Evolutionary conservation across 2,329 filamentous ascomycete species (phyloP).

Genomic region (Fusarium multiceps): DNA sequence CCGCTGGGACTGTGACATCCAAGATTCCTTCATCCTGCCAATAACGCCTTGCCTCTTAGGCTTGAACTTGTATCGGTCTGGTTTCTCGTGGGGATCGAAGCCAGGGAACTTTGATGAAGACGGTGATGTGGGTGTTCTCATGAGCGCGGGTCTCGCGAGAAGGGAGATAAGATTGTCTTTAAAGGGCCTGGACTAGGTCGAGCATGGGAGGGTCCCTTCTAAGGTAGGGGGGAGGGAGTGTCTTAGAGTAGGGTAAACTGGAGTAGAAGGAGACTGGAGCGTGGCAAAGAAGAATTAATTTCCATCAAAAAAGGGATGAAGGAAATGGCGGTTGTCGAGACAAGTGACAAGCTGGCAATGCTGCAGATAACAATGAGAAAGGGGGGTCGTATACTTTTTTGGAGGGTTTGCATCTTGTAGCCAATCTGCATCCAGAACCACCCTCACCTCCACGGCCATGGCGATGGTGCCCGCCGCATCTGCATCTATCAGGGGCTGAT

Average conservation of each 20-base stretch:
- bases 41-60: conserved; percentile 61
- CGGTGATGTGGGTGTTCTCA: conserved; percentile 74
- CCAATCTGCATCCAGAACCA: conserved; percentile 37
- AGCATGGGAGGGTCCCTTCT: conserved; percentile 36
- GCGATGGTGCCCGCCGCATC: conserved; percentile 26
- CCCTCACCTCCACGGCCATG: conserved; percentile 21
- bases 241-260: conserved; percentile 18
- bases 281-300: conserved; percentile 35
- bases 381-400: conserved; percentile 35
- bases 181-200: conserved; percentile 43
- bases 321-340: conserved; percentile 5
- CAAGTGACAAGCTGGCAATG: conserved; percentile 23
- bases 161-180: conserved; percentile 29
- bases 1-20: conserved; percentile 73
- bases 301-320: conserved; percentile 17
- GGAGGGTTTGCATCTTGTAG: conserved; percentile 25
- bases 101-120: conserved; percentile 66
- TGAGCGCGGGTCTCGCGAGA: conserved; percentile 51
- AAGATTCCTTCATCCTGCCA: conserved; percentile 67
- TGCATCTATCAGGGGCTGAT: conserved; percentile 33
- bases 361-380: conserved; percentile 21
- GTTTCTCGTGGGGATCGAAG: conserved; percentile 74
- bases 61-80: conserved; percentile 66
- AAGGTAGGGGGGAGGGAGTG: conserved; percentile 21
- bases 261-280: conserved; percentile 8